These are phyloP conservation scores for Cyanidium caldarium DNA, from an alignment of 23 red algal species.

Conservation along the genomic window DNA sequence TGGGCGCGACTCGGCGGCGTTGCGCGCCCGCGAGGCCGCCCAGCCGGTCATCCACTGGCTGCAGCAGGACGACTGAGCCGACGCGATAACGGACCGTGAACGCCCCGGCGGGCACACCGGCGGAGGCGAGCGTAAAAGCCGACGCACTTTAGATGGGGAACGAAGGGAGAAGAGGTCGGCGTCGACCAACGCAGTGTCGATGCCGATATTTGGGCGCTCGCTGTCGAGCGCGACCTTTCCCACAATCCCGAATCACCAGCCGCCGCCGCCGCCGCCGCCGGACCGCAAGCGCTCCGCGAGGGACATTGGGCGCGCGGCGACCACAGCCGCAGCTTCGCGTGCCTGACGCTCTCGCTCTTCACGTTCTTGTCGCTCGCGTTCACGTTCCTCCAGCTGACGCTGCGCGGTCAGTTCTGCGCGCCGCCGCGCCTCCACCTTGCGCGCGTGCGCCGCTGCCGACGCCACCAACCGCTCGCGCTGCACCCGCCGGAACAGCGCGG, in stretches of 20 bases:
- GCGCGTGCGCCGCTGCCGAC: neutral
- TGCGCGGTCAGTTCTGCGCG: neutral
- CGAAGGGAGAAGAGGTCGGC: too few relatives aligned
- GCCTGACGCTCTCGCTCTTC: neutral
- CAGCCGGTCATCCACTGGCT: constrained; percentile 60
- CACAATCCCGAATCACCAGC: too few relatives aligned
- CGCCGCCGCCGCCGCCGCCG: too few relatives aligned
- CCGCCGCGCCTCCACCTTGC: neutral
- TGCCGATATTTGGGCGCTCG: too few relatives aligned
- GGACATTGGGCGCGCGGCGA: neutral
- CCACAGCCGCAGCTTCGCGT: neutral
- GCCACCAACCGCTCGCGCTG: neutral
- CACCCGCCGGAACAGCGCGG: neutral
- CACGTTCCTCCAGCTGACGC: neutral
- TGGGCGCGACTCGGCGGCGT: neutral
- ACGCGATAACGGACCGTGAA: too few relatives aligned
- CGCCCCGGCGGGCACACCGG: too few relatives aligned
- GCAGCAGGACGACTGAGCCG: too few relatives aligned
- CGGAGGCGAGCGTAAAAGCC: too few relatives aligned
- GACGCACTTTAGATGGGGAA: too few relatives aligned
- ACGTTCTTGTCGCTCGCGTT: neutral
- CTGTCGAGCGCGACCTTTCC: too few relatives aligned
- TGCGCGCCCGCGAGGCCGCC: constrained; percentile 29
- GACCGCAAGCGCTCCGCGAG: constrained; percentile 1
- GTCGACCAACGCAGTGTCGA: too few relatives aligned